Evolutionary conservation across 192 early-diverging fungal genomes (phyloP).

Genomic region (Coemansia sp.): DNA sequence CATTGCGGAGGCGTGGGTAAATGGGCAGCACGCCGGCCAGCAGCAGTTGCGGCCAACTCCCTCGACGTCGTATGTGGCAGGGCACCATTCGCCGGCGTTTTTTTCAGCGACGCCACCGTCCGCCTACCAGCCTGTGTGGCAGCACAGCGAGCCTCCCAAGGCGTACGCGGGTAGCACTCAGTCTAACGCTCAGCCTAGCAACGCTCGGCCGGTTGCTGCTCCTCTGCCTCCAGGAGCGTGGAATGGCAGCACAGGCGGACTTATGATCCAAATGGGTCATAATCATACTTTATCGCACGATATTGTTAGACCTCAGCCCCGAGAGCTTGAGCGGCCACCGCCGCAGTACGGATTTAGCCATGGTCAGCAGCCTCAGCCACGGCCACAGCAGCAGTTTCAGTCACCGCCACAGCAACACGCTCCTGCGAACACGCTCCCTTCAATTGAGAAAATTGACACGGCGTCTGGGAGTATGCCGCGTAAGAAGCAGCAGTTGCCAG

Average conservation of each 20-base stretch:
- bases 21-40: neutral
- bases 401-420: neutral
- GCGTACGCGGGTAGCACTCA: constrained; percentile 4
- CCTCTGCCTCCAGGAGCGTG: constrained; percentile 1
- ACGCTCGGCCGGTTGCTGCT: neutral
- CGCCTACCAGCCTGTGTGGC: constrained; percentile 35
- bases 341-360: neutral
- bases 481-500: neutral
- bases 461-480: neutral
- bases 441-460: constrained; percentile 26
- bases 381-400: constrained; percentile 4
- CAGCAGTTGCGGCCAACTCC: constrained; percentile 2
- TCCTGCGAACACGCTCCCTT: constrained; percentile 19
- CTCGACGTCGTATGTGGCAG: neutral
- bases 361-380: neutral
- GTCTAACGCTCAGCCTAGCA: neutral
- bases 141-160: constrained; percentile 38
- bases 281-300: neutral
- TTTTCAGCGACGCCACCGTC: neutral
- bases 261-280: constrained; percentile 7
- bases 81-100: neutral
- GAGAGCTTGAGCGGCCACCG: neutral
- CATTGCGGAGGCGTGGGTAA: neutral
- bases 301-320: neutral
- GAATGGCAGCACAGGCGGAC: constrained; percentile 8